These are phyloP conservation scores for Nemania serpens DNA, from an alignment of 2,329 filamentous ascomycete genomes.

Conservation along the genomic window DNA sequence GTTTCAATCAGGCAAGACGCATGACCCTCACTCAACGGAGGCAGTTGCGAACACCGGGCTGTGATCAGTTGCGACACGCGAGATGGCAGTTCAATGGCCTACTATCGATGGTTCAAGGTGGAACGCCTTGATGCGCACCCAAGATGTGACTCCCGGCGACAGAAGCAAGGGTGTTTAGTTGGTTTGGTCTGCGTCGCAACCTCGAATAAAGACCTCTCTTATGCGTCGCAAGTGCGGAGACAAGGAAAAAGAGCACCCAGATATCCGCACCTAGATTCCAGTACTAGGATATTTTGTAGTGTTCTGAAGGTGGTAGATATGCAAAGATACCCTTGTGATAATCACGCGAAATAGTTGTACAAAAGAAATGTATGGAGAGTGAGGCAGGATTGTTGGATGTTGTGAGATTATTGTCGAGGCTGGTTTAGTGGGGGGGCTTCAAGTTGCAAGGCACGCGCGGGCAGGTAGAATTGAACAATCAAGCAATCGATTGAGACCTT, in stretches of 20 bases:
- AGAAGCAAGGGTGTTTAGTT: neutral
- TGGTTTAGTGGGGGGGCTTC: slow-evolving; percentile 22
- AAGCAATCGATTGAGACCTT: slow-evolving; percentile 21
- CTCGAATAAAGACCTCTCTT: neutral
- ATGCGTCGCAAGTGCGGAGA: slow-evolving; percentile 7
- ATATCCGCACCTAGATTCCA: no score
- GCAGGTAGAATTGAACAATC: slow-evolving; percentile 21
- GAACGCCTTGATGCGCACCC: no score
- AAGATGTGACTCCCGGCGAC: no score
- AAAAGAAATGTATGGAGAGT: neutral
- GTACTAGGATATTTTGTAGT: no score
- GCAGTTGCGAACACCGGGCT: neutral
- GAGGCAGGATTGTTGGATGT: neutral
- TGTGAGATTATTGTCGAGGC: neutral
- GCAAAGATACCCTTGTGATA: no score
- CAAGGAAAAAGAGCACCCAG: neutral
- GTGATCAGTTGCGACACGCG: no score
- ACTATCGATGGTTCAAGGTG: no score
- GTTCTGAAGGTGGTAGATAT: no score
- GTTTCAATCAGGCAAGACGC: slow-evolving; percentile 28
- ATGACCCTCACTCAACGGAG: slow-evolving; percentile 26
- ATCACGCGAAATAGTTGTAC: neutral
- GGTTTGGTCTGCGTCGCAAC: neutral
- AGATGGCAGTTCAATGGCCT: no score
- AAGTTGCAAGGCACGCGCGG: slow-evolving; percentile 2